Conservation (phyloP, 2,329 filamentous ascomycete species). For the Colletotrichum agaves region DNA sequence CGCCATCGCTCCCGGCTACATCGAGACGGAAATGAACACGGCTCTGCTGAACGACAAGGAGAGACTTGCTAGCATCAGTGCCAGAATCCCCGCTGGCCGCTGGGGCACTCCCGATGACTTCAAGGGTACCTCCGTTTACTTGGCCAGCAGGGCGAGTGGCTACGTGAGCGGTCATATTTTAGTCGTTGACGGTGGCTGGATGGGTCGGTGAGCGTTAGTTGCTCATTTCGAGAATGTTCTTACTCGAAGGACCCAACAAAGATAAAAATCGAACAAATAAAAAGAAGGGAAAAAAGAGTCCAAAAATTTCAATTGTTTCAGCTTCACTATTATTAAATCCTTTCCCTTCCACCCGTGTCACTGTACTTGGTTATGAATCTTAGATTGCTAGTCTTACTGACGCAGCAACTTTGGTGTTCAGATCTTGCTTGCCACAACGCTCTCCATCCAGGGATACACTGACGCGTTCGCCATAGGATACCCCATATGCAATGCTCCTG, state of each 20-base stretch:
- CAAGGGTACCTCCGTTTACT: constrained; percentile 81
- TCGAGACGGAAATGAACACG: constrained; percentile 93
- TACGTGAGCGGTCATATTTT: constrained; percentile 87
- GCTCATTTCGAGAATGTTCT: not conserved
- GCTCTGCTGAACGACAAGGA: constrained; percentile 79
- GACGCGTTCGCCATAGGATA: constrained; percentile 69
- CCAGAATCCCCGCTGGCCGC: constrained; percentile 82
- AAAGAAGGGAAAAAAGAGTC: not conserved
- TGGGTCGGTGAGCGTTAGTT: constrained; percentile 73
- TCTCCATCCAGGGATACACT: constrained; percentile 72
- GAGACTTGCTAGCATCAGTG: constrained; percentile 78
- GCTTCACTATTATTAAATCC: too few species aligned
- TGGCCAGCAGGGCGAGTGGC: constrained; percentile 79
- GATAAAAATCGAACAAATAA: too few species aligned
- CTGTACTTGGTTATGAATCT: too few species aligned
- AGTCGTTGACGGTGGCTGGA: constrained; percentile 92
- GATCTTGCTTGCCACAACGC: constrained; percentile 54
- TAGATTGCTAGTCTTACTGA: not conserved
- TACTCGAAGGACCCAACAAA: too few species aligned
- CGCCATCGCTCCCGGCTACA: constrained; percentile 89
- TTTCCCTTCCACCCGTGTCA: not conserved
- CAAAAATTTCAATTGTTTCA: not conserved
- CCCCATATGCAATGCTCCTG: constrained; percentile 72
- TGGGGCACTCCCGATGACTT: constrained; percentile 91
- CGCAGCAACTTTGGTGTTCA: not conserved